Percentiles rank a stretch among this genome's conserved stretches.
phyloP scores from a whole-genome alignment of 176 grass and related monocot species.

The Zoysia japonica region DNA sequence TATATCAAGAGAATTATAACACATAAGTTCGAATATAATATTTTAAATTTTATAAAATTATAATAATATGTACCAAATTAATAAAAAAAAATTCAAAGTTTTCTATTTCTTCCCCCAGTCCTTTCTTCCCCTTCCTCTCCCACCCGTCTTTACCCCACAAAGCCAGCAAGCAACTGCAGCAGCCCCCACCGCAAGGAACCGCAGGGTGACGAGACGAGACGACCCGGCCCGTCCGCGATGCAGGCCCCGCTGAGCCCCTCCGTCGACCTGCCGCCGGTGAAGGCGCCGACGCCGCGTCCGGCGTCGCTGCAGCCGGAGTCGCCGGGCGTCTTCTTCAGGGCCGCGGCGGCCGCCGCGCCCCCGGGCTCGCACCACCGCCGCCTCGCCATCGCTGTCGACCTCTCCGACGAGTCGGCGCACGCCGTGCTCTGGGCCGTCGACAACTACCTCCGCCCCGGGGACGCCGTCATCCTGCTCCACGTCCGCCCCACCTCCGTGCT shows the following conservation, averaged over 20 bases:
- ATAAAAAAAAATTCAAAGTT: no score
- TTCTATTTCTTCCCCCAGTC: no score
- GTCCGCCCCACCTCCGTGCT: slow-evolving; percentile 83
- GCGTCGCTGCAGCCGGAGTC: slow-evolving; percentile 68
- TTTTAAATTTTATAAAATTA: no score
- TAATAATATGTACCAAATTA: no score
- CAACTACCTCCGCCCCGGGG: slow-evolving; percentile 95
- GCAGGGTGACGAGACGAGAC: background rate
- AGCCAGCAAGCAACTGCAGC: background rate
- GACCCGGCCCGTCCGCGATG: slow-evolving; percentile 19
- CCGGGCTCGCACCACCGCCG: slow-evolving; percentile 65
- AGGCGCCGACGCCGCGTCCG: slow-evolving; percentile 55
- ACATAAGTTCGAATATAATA: no score
- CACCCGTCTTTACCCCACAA: background rate
- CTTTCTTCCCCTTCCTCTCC: no score
- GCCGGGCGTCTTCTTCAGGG: slow-evolving; percentile 79
- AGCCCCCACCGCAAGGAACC: background rate
- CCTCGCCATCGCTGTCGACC: slow-evolving; percentile 92
- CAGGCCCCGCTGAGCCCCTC: slow-evolving; percentile 34
- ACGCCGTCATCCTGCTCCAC: slow-evolving; percentile 91
- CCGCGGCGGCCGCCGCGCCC: slow-evolving; percentile 45
- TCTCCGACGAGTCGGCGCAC: slow-evolving; percentile 82
- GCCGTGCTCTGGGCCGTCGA: slow-evolving; percentile 80
- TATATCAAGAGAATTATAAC: no score
- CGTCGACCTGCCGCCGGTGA: slow-evolving; percentile 66